Conservation (phyloP, 495 filamentous ascomycete genomes). For the Neurospora discreta region DNA sequence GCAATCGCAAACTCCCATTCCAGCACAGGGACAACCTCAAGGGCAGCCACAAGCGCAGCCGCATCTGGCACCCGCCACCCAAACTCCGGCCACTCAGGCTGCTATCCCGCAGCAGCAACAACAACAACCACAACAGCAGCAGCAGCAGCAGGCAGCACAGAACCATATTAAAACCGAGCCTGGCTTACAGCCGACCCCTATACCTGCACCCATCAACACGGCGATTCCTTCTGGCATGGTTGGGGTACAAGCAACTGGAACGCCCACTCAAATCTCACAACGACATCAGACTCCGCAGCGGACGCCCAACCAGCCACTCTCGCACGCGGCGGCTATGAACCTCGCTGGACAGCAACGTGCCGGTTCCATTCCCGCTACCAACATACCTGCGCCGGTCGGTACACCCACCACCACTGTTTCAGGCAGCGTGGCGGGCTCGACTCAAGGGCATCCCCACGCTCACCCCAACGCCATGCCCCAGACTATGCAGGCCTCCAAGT, state of each 20-base stretch:
- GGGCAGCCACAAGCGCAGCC: conserved; percentile 6
- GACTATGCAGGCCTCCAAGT: conserved; percentile 39
- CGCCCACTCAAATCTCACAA: conserved; percentile 32
- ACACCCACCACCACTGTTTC: conserved; percentile 14
- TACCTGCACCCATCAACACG: conserved; percentile 34
- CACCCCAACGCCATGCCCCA: conserved; percentile 22
- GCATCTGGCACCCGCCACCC: neutral
- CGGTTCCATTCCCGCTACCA: conserved; percentile 19
- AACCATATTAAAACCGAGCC: conserved; percentile 30
- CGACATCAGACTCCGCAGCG: conserved; percentile 35
- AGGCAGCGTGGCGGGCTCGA: conserved; percentile 21
- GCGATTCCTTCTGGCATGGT: conserved; percentile 32
- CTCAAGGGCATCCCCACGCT: conserved; percentile 44
- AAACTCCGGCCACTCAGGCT: conserved; percentile 2
- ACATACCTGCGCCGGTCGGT: conserved; percentile 21
- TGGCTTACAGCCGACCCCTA: conserved; percentile 18
- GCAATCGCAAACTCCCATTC: conserved; percentile 13
- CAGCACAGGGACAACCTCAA: neutral
- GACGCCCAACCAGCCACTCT: conserved; percentile 33
- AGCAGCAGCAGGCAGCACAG: conserved; percentile 20
- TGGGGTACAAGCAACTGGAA: conserved; percentile 27
- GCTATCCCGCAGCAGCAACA: conserved; percentile 16
- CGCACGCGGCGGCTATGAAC: conserved; percentile 34
- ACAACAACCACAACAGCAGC: conserved; percentile 19
- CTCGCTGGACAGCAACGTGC: conserved; percentile 32